A percentile compares a stretch with the other conserved stretches of the same genome.
These are phyloP conservation scores for Microdochium paspali DNA, from an alignment of 2,329 filamentous ascomycete species.

Conservation along the genomic window DNA sequence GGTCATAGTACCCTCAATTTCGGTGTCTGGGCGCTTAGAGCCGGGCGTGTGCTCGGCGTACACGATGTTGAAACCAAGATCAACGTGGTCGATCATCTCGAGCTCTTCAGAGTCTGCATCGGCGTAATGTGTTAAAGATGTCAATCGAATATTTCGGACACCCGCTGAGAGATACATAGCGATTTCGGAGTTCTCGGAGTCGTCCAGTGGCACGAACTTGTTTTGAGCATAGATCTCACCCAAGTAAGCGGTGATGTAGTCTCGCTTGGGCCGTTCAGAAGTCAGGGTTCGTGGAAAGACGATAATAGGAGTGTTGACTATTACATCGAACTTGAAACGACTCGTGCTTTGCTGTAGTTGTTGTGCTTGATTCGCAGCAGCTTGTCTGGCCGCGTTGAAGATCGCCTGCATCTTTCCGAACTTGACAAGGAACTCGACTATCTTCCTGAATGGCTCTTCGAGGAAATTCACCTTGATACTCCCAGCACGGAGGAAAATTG, in stretches of 20 bases:
- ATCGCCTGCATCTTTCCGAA: constrained; percentile 99
- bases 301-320: constrained; percentile 91
- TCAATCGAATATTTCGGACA: constrained; percentile 84
- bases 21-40: constrained; percentile 75
- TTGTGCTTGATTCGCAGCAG: constrained; percentile 85
- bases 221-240: constrained; percentile 98
- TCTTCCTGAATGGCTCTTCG: constrained; percentile 95
- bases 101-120: constrained; percentile 69
- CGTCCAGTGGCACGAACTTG: constrained; percentile 76
- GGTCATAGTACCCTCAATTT: constrained; percentile 86
- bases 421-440: constrained; percentile 95
- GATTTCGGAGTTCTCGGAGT: constrained; percentile 60
- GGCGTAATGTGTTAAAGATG: constrained; percentile 78
- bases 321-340: constrained; percentile 87
- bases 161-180: constrained; percentile 87
- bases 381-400: constrained; percentile 93
- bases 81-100: constrained; percentile 94
- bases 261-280: constrained; percentile 60
- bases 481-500: constrained; percentile 80
- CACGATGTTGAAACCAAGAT: constrained; percentile 84
- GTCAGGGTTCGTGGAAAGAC: constrained; percentile 78
- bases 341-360: constrained; percentile 86
- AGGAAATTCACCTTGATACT: constrained; percentile 96
- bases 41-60: constrained; percentile 79
- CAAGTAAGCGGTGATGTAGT: constrained; percentile 83